Conservation (phyloP, 2,329 filamentous ascomycete genomes). For the Ophiostoma populinum region DNA sequence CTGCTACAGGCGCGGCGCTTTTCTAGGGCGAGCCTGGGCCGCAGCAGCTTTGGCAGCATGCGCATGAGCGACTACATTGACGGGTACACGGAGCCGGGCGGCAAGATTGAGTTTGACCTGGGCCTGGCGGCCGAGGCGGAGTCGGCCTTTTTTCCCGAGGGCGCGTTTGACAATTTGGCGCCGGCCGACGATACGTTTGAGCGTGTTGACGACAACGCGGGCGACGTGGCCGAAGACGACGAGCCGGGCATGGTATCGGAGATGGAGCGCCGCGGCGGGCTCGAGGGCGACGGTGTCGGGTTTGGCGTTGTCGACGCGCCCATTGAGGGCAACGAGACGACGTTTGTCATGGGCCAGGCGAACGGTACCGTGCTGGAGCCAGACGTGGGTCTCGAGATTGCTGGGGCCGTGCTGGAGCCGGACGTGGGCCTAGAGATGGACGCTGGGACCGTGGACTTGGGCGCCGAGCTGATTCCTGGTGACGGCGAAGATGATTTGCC, state of each 20-base stretch:
- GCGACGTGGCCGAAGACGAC: slow-evolving; percentile 21
- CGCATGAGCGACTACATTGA: slow-evolving; percentile 35
- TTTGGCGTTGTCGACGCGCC: slow-evolving; percentile 33
- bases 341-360: slow-evolving; percentile 20
- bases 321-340: slow-evolving; percentile 30
- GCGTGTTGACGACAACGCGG: slow-evolving; percentile 16
- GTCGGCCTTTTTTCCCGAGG: slow-evolving; percentile 35
- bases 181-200: slow-evolving; percentile 25
- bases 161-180: slow-evolving; percentile 25
- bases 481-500: slow-evolving; percentile 1
- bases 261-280: slow-evolving; percentile 15
- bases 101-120: slow-evolving; percentile 24
- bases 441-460: too few species aligned
- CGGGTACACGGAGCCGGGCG: slow-evolving; percentile 16
- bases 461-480: neutral
- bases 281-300: slow-evolving; percentile 19
- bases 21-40: slow-evolving; percentile 34
- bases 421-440: too few species aligned
- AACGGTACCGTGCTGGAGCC: too few species aligned
- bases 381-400: too few species aligned
- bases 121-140: slow-evolving; percentile 12
- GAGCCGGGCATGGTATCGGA: slow-evolving; percentile 8
- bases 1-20: slow-evolving; percentile 22
- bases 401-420: too few species aligned
- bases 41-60: slow-evolving; percentile 35